phyloP scores from a whole-genome alignment of 2,329 filamentous ascomycete genomes.

The Pestalotiopsis sp. region DNA sequence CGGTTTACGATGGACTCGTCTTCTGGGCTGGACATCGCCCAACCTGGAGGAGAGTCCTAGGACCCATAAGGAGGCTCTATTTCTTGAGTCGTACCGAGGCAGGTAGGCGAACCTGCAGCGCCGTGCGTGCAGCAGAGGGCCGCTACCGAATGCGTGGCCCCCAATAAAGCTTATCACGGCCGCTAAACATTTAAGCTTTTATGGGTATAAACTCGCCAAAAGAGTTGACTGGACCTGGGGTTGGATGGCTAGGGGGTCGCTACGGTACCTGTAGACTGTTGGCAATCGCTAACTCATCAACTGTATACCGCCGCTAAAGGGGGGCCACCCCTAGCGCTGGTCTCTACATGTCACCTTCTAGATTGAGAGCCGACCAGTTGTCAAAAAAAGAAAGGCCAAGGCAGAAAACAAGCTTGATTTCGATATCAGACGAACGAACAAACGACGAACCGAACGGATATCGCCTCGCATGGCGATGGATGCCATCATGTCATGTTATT shows the following conservation, averaged over 20 bases:
- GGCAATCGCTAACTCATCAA: neutral
- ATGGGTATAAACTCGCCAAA: neutral
- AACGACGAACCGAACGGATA: neutral
- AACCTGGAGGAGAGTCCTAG: neutral
- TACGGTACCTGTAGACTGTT: neutral
- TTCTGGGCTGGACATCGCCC: neutral
- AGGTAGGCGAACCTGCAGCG: neutral
- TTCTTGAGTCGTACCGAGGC: neutral
- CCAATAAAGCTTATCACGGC: slow-evolving; percentile 3
- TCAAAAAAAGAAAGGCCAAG: neutral
- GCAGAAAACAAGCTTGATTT: slow-evolving; percentile 4
- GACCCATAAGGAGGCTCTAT: neutral
- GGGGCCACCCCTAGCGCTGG: neutral
- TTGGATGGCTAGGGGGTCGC: neutral
- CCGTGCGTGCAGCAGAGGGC: neutral
- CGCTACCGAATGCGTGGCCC: neutral
- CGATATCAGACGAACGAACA: neutral
- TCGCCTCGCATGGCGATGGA: neutral
- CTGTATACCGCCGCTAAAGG: neutral
- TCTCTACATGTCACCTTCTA: slow-evolving; percentile 2
- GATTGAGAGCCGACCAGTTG: neutral
- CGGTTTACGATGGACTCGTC: neutral
- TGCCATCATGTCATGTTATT: neutral
- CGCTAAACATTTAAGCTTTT: slow-evolving; percentile 7
- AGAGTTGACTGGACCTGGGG: neutral